A percentile compares a stretch with the other conserved stretches of the same genome.
phyloP scores from a whole-genome alignment of 495 filamentous ascomycete genomes.

The Penicillium waksmanii region DNA sequence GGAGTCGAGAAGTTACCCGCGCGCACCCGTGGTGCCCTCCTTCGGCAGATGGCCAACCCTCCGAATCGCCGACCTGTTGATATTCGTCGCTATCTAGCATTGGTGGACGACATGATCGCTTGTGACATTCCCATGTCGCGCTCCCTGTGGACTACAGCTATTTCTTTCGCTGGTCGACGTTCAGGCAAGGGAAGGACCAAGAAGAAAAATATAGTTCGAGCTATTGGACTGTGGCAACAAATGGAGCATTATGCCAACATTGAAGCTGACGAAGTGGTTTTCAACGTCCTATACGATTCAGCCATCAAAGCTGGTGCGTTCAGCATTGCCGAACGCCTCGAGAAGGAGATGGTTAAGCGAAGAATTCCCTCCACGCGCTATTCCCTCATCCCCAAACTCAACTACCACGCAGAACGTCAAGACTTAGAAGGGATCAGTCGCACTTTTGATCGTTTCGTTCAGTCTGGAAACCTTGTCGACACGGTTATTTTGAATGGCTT shows the following conservation, averaged over 20 bases:
- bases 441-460: slow-evolving; percentile 75
- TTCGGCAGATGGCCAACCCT: slow-evolving; percentile 65
- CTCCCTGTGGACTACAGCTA: slow-evolving; percentile 80
- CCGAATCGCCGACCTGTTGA: slow-evolving; percentile 44
- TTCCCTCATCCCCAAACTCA: slow-evolving; percentile 79
- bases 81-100: slow-evolving; percentile 74
- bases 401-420: slow-evolving; percentile 71
- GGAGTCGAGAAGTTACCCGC: slow-evolving; percentile 67
- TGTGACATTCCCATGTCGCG: slow-evolving; percentile 63
- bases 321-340: slow-evolving; percentile 77
- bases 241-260: slow-evolving; percentile 79
- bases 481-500: slow-evolving; percentile 84
- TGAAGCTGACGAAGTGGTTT: slow-evolving; percentile 70
- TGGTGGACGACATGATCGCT: slow-evolving; percentile 80
- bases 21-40: slow-evolving; percentile 61
- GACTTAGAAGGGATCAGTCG: slow-evolving; percentile 70
- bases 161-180: slow-evolving; percentile 75
- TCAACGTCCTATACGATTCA: slow-evolving; percentile 89
- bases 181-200: slow-evolving; percentile 56
- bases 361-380: slow-evolving; percentile 67
- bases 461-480: slow-evolving; percentile 84
- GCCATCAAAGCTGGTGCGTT: slow-evolving; percentile 85
- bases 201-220: slow-evolving; percentile 66
- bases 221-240: slow-evolving; percentile 81
- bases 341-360: slow-evolving; percentile 76